Conservation (phyloP, 331 rosid genomes). For the Saraca asoca region DNA sequence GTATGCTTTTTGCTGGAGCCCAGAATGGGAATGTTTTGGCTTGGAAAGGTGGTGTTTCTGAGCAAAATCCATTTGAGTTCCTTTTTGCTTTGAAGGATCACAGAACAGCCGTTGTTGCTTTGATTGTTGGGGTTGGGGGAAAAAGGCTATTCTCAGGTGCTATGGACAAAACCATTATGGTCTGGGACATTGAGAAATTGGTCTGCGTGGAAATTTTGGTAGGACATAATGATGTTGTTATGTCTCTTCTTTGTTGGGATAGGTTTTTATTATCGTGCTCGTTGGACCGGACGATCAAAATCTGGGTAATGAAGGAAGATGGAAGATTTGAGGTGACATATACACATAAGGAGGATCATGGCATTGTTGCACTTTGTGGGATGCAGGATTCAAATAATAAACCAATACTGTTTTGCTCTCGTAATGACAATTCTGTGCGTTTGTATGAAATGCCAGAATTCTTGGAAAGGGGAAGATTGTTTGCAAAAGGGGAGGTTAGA, state of each 20-base stretch:
- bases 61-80: too few relatives aligned
- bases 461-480: conserved; percentile 41
- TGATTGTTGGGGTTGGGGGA: conserved; percentile 6
- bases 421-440: conserved; percentile 35
- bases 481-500: conserved; percentile 36
- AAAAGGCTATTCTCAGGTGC: conserved; percentile 33
- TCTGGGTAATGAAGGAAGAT: conserved; percentile 15
- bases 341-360: conserved; percentile 28
- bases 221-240: conserved; percentile 36
- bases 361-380: conserved; percentile 18
- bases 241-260: conserved; percentile 36
- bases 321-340: conserved; percentile 29
- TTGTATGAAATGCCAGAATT: conserved; percentile 34
- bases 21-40: background rate
- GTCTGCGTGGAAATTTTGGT: conserved; percentile 20
- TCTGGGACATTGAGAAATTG: conserved; percentile 31
- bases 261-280: conserved; percentile 31
- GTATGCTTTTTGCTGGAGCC: conserved; percentile 26
- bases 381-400: conserved; percentile 17
- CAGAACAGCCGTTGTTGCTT: conserved; percentile 9
- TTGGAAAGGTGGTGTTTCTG: too few relatives aligned
- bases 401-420: conserved; percentile 34
- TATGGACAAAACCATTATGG: conserved; percentile 35
- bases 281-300: conserved; percentile 34
- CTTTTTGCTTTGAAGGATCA: conserved; percentile 30